Base-by-base conservation (phyloP, 2,329 filamentous ascomycete genomes). In the Colletotrichum sidae region DNA sequence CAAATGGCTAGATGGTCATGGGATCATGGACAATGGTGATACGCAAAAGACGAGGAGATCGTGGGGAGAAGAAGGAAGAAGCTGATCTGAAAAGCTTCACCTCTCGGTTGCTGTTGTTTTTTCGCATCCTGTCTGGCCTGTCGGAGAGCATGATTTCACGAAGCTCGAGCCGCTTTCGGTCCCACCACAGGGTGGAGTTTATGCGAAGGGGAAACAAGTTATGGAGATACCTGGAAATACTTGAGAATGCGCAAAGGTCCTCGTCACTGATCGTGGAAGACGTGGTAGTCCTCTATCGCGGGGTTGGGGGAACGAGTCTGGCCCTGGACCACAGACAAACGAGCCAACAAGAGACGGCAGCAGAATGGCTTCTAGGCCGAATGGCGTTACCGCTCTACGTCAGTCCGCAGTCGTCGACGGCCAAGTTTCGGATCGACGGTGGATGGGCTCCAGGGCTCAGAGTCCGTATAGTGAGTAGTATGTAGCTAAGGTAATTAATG, bases 91-190 rank as follows among this genome's bases (percentile, higher is more conserved):
- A 57, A 56, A 47, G 58, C 58, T 66, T 66, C 58, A 57, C 62
- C 37, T 59, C 25, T 25, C 25, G 25, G 25, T 25, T 25, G 25
- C 25, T 25, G 25, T 57, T 60, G 42, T 47, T 57, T 53, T 65
- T 47, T 12, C 33, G 41, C 44, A 15, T 46, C 49, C 15, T 50
- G 15, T n/a, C 56, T 45, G 61, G 25, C 25, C 25, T 25, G 25
- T 25, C 25, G 25, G 25, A 25, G 42, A 44, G 45, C 59, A 57
- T 49, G 63, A 62, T 34, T 66, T 62, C 39, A 62, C 51, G 58
- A 63, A 57, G 58, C 63, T 56, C 47, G 63, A 66, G 58, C 63
- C 63, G 63, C 63, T 63, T 66, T 25, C 63, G 13, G 63, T 44
- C 58, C 46, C 25, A 25, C 25, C 25, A 5, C 25, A 25, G 25